Conservation (phyloP, 1,284 basidiomycete genomes). For the Tilletia caries region DNA sequence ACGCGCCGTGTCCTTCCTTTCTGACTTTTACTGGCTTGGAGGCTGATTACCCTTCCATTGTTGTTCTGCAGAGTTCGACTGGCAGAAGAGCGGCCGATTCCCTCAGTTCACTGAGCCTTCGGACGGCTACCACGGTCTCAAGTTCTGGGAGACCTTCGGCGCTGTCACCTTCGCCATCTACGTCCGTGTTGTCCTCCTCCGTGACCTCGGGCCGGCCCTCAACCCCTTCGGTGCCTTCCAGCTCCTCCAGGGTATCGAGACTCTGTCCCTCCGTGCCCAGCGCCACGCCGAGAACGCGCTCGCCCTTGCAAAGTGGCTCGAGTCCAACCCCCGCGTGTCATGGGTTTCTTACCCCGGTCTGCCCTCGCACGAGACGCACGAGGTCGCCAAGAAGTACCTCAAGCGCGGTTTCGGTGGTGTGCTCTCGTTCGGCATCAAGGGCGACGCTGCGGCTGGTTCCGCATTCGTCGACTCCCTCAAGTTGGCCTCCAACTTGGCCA, state of each 20-base stretch:
- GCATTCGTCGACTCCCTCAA: slow-evolving; percentile 71
- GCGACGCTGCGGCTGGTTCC: slow-evolving; percentile 64
- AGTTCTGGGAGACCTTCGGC: slow-evolving; percentile 62
- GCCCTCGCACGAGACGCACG: slow-evolving; percentile 65
- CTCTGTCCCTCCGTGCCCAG: slow-evolving; percentile 73
- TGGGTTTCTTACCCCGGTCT: slow-evolving; percentile 84
- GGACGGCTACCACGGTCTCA: slow-evolving; percentile 75
- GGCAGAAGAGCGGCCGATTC: slow-evolving; percentile 72
- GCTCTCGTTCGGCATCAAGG: slow-evolving; percentile 76
- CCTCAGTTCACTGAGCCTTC: slow-evolving; percentile 76
- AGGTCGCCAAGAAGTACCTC: slow-evolving; percentile 60
- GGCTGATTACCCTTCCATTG: too few relatives aligned
- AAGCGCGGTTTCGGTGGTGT: slow-evolving; percentile 66
- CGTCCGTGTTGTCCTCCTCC: slow-evolving; percentile 70
- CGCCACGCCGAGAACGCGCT: slow-evolving; percentile 74
- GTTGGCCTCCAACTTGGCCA: slow-evolving; percentile 64
- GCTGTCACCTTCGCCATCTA: slow-evolving; percentile 78
- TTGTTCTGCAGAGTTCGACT: slow-evolving; percentile 64
- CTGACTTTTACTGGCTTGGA: too few relatives aligned
- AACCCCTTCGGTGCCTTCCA: slow-evolving; percentile 81
- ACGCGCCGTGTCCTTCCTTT: background rate
- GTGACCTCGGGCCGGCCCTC: slow-evolving; percentile 71
- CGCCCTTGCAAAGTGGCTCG: slow-evolving; percentile 70
- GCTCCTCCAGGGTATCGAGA: slow-evolving; percentile 80
- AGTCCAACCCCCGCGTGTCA: slow-evolving; percentile 67